Base-by-base conservation (phyloP, 768 basidiomycete species). In the Termitomyces sp. region DNA sequence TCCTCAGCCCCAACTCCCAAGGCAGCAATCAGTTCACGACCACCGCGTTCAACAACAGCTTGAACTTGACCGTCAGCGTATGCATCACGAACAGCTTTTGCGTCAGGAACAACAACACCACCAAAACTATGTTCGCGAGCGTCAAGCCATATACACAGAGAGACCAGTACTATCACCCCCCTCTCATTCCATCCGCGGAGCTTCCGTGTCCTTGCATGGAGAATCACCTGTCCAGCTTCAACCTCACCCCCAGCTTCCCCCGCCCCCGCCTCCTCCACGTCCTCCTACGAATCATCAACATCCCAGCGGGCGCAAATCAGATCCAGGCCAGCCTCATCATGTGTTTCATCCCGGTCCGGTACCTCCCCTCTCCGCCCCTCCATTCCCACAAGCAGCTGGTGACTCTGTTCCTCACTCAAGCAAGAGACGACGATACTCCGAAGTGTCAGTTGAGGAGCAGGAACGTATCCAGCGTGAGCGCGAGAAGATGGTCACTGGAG, bases 371-470 rank as follows among this genome's bases (percentile, higher is more conserved):
- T 61, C 66, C 20, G 37, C 57, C 5, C 62, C 52, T 36, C 34
- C 59, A n/a, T 56, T 43, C 31, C 46, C 60, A 8, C 59, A 59
- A 45, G 32, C 56, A 8, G 37, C 45, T 15, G 14, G 15, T 32
- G 63, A 66, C 46, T 14, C 48, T 6, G 42, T 53, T 15, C 40
- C 29, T 29, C 73, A 70, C 31, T 74, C 74, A n/a, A 66, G 65
- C 65, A 81, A 81, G 70, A 80, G 77, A 63, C 74, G 74, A 31
- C 75, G 80, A 52, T 79, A 78, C 65, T 81, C 81, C 9, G 73
- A 76, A 49, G 59, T 72, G 63, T 63, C 75, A 54, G 38, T 63
- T 20, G 67, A 72, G 31, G 71, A 72, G 29, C 68, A 64, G 58
- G 72, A 72, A 43, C 70, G 67, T 47, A 68, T 75, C 56, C 66